Conservation (phyloP, 768 basidiomycete genomes). For the Mycena metata region DNA sequence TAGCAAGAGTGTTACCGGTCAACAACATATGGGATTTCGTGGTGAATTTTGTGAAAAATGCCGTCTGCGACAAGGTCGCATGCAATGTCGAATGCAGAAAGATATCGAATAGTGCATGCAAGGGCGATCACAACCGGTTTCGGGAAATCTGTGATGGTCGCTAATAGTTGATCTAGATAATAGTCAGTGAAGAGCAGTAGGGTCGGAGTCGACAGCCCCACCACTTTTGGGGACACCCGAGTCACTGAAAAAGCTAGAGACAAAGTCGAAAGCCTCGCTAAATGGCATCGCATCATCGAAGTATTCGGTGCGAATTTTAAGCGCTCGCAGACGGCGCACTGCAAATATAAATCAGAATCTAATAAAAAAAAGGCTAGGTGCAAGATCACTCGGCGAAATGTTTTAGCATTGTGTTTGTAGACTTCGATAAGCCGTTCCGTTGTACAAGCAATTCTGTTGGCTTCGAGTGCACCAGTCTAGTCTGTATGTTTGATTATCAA, state of each 20-base stretch:
- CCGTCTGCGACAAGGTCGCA: constrained; percentile 81
- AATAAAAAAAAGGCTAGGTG: constrained; percentile 11
- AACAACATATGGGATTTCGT: constrained; percentile 88
- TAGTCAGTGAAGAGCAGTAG: not conserved
- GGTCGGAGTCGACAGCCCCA: constrained; percentile 39
- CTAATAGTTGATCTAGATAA: constrained; percentile 69
- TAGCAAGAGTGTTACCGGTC: constrained; percentile 88
- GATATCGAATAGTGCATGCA: constrained; percentile 78
- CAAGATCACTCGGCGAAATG: constrained; percentile 73
- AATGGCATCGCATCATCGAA: constrained; percentile 69
- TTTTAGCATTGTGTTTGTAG: constrained; percentile 81
- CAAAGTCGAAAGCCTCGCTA: constrained; percentile 75
- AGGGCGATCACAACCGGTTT: constrained; percentile 78
- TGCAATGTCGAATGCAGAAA: constrained; percentile 82
- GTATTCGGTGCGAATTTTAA: constrained; percentile 74
- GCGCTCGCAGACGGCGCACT: constrained; percentile 56
- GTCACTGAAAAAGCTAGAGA: constrained; percentile 70
- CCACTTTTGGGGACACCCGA: constrained; percentile 53
- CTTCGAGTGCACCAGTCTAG: constrained; percentile 85
- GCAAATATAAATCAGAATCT: constrained; percentile 22
- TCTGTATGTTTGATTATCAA: constrained; percentile 59
- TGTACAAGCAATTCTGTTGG: constrained; percentile 88
- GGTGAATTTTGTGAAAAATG: constrained; percentile 85
- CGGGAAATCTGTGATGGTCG: constrained; percentile 74
- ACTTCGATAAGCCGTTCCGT: constrained; percentile 67